Evolutionary conservation across 768 basidiomycete species (phyloP).

Genomic region (Heimioporus sp.): DNA sequence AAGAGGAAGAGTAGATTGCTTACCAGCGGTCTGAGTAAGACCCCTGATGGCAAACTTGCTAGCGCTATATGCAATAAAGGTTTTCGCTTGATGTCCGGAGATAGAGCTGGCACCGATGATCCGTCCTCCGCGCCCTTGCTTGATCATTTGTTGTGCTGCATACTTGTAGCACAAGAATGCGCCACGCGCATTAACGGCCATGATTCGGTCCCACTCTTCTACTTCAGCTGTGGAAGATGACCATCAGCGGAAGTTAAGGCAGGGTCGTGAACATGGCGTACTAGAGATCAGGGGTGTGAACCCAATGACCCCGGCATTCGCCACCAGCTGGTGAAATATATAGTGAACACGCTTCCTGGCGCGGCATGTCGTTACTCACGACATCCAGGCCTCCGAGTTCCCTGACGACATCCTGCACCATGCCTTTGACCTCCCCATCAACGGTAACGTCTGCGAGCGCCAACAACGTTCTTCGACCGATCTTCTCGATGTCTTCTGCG

Average conservation of each 20-base stretch:
- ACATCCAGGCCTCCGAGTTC: slow-evolving; percentile 44
- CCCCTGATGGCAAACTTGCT: slow-evolving; percentile 38
- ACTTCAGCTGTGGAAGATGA: slow-evolving; percentile 22
- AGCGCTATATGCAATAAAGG: slow-evolving; percentile 6
- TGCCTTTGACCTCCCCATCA: slow-evolving; percentile 39
- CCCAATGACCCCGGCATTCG: slow-evolving; percentile 11
- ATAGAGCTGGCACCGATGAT: slow-evolving; percentile 34
- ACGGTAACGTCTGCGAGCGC: slow-evolving; percentile 38
- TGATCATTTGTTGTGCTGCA: slow-evolving; percentile 38
- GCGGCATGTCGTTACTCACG: slow-evolving; percentile 26
- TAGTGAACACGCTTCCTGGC: neutral
- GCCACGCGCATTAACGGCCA: slow-evolving; percentile 37
- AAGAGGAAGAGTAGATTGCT: neutral
- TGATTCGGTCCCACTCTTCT: slow-evolving; percentile 39
- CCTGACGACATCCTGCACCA: slow-evolving; percentile 33
- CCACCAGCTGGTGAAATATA: slow-evolving; percentile 8
- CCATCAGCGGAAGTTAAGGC: neutral
- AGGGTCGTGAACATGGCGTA: neutral
- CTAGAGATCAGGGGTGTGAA: neutral
- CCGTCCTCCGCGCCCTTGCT: slow-evolving; percentile 37
- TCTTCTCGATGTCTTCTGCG: slow-evolving; percentile 7
- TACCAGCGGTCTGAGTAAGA: slow-evolving; percentile 38
- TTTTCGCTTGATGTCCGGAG: slow-evolving; percentile 27
- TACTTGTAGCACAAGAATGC: slow-evolving; percentile 40
- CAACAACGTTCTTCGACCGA: slow-evolving; percentile 12